Base-by-base conservation (phyloP, 805 yeast genomes). In the Suhomyces prunicola region DNA sequence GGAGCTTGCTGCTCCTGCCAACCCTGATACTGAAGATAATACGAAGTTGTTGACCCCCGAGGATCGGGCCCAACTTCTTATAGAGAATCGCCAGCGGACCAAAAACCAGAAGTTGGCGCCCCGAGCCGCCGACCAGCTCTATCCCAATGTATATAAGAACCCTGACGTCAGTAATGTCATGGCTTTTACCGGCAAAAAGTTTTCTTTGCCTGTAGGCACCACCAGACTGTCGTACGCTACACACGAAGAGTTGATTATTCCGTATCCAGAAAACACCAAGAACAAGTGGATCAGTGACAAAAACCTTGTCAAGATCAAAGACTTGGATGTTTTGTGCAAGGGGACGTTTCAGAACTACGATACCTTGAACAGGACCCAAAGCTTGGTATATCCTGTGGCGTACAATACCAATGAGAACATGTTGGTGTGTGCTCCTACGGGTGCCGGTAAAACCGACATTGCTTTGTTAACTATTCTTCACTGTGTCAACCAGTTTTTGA, bases 391-490 rank as follows among this genome's bases (percentile, higher is more conserved):
- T 60, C 96, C 96, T 0, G 90, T 92, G 12, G 98, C 97, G 0
- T 94, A 93, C 67, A 84, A 87, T 51, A 87, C 97, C 5, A 91
- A 89, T 67, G 97, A 93, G 62, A 93, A 93, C 64, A 89, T 94
- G 97, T 74, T 92, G 48, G 90, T 92, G 4, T 92, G 97, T 82
- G 97, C 97, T 0, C 97, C 97, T 1, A 92, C 97, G 0, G 97
- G 97, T 78, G 97, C 97, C 5, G 97, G 97, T 81, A 92, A 92
- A 66, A 92, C 97, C 0, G 97, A 92, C 68, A 93, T 92, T 26
- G 97, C 97, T 0, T 70, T 92, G 54, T 72, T 92, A 39, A 77
- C 97, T 0, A 84, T 92, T 56, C 72, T 92, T 50, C 93, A 88
- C 62, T 82, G 94, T 0, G 85, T 93, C 12, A 82, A 84, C 35